Base-by-base conservation (phyloP, 768 basidiomycete species). In the Hirschioporus abietinus region DNA sequence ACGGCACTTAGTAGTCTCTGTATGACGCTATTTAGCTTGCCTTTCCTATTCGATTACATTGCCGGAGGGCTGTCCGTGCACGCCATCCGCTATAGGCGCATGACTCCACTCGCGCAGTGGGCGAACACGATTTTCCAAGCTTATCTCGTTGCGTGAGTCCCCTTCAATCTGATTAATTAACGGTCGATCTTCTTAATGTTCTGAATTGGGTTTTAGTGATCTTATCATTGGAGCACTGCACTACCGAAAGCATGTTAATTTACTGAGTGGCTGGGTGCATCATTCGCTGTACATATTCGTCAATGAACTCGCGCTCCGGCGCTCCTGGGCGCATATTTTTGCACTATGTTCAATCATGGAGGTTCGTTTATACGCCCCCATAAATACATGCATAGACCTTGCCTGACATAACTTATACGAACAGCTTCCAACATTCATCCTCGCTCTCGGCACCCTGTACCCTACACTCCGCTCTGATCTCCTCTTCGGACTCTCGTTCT, bases 181-280 rank as follows among this genome's bases (percentile, higher is more conserved):
- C 60, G 36, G 17, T 61, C 15, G 18, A 30, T 42, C 23, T 36
- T 57, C 58, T 52, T 20, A 25, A 63, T 57, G 36, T 26, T n/a
- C 58, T 36, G 7, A 35, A 18, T 64, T 26, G 64, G 60, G 12
- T 12, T 68, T 64, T 36, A 83, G 82, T 64, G 82, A 86, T 74
- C 72, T 86, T 63, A 67, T 76, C 1, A 71, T 84, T 52, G 86
- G 85, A 24, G 72, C 74, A 64, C 34, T 81, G 63, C 78, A 80
- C 68, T 87, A 87, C 71, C 79, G 76, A 12, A 76, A 77, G 63
- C 80, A 80, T 58, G 66, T 85, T 65, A 82, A 82, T n/a, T 60
- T 84, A 1, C 70, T 84, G 35, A 83, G 82, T n/a, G 85, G 85
- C 2, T 86, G 85, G 85, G 75, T 84, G 24, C 84, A 86, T 64